Evolutionary conservation across 2,329 filamentous ascomycete genomes (phyloP), one percentile per base, ranked within the genome.

Genomic region (Gyromitra esculenta): DNA sequence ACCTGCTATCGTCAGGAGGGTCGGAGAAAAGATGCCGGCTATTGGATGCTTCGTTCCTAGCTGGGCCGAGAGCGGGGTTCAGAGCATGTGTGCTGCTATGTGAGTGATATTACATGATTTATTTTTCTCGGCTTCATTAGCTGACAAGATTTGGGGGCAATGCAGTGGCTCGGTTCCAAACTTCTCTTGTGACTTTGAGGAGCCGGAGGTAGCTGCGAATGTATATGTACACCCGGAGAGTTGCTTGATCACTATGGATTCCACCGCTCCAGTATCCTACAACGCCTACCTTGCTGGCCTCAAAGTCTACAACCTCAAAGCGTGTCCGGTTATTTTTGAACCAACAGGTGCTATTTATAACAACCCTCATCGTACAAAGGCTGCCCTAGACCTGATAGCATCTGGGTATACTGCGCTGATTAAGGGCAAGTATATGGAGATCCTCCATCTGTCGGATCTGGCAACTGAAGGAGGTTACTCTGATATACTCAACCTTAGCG

Each of bases 351-450:
- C 92, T 8, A 94, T 93, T 9, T 94, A 94, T 0, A 97, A 93
- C 0, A 82, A 87, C 6, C 86, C 94, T 62, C 89, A 95, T 11
- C 89, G 91, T 66, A 86, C 88, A 0, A 91, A 93, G 0, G 89
- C 95, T 50, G 89, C 89, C 75, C 87, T 87, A 1, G 88, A 97
- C 48, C 87, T 97, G 81, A 85, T 88, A 0, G 87, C 86, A 2
- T 56, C 65, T 39, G 94, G 94, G 52, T 93, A 93, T 83, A 92
- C 97, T 81, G 89, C 93, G 82, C 86, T 97, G 56, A 94, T 98
- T 84, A 98, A 98, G 83, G 95, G 95, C 63, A 98, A 97, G 84
- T 93, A 96, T 82, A 89, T 91, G 68, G 96, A 98, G 83, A 94
- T 98, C 78, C 86, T 88, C 64, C 90, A 92, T 1, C 89, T 95